These are phyloP conservation scores for Botryotinia calthae DNA, from an alignment of 2,329 filamentous ascomycete species.

Conservation along the genomic window DNA sequence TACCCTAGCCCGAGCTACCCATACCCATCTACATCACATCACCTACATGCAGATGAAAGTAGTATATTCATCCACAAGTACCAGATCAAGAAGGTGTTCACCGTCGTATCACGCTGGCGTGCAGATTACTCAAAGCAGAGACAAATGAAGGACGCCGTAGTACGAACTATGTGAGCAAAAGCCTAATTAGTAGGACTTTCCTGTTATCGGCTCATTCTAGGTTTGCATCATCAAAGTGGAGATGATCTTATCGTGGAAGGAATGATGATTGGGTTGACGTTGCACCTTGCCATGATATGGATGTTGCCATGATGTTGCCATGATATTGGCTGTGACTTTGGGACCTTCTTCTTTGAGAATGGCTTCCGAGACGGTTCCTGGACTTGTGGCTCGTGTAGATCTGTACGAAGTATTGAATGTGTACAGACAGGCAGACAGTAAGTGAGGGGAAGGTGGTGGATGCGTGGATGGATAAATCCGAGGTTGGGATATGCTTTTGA, in stretches of 20 bases:
- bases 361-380: background rate
- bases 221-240: background rate
- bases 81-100: constrained; percentile 3
- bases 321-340: background rate
- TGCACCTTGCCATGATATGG: too few relatives aligned
- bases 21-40: background rate
- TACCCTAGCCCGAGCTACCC: background rate
- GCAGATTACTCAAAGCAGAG: background rate
- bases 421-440: background rate
- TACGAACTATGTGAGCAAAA: background rate
- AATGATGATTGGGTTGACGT: background rate
- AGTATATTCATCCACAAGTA: background rate
- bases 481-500: background rate
- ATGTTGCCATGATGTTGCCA: too few relatives aligned
- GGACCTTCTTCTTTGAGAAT: constrained; percentile 14
- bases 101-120: background rate
- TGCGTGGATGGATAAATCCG: background rate
- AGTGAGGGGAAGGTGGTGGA: background rate
- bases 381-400: background rate
- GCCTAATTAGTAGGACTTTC: background rate
- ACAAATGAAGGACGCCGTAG: background rate
- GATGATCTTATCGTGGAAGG: background rate
- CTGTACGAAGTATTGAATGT: background rate
- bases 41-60: background rate
- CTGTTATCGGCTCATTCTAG: background rate